These are phyloP conservation scores for Vaccinium macrocarpon DNA, from an alignment of 148 eudicot genomes.

Conservation along the genomic window DNA sequence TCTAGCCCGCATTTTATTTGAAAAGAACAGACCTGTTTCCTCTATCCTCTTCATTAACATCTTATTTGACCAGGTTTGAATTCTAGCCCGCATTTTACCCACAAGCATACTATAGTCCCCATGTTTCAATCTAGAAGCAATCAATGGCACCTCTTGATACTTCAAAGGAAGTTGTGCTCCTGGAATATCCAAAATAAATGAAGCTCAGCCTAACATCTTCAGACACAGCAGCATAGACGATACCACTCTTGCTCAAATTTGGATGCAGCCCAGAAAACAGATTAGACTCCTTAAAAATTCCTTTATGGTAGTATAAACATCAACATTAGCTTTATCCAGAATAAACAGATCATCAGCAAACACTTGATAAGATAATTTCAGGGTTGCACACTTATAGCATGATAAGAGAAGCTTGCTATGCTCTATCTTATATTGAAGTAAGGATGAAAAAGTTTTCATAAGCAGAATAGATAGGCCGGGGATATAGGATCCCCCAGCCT, in stretches of 20 bases:
- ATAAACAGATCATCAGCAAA: background rate
- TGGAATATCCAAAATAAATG: background rate
- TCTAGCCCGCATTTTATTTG: conserved; percentile 3
- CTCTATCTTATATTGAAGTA: background rate
- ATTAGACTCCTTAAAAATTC: background rate
- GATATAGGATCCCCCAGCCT: background rate
- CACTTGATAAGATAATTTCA: background rate
- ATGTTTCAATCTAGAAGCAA: background rate
- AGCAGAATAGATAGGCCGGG: background rate
- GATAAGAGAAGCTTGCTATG: background rate
- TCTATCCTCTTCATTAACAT: too few relatives aligned
- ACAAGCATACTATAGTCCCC: background rate
- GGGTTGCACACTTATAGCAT: background rate
- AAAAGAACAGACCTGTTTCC: too few relatives aligned
- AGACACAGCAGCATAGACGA: background rate
- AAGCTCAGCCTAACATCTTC: background rate
- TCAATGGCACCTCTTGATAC: background rate
- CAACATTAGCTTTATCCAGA: background rate
- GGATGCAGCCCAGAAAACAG: background rate
- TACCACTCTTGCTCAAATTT: background rate
- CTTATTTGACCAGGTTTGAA: background rate
- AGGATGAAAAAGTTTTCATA: background rate
- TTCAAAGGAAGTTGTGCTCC: background rate
- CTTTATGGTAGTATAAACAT: background rate
- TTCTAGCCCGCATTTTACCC: background rate